Percentiles rank a stretch among this genome's conserved stretches.
phyloP scores from a whole-genome alignment of 2,329 filamentous ascomycete genomes.

The Cordyceps cicadae region DNA sequence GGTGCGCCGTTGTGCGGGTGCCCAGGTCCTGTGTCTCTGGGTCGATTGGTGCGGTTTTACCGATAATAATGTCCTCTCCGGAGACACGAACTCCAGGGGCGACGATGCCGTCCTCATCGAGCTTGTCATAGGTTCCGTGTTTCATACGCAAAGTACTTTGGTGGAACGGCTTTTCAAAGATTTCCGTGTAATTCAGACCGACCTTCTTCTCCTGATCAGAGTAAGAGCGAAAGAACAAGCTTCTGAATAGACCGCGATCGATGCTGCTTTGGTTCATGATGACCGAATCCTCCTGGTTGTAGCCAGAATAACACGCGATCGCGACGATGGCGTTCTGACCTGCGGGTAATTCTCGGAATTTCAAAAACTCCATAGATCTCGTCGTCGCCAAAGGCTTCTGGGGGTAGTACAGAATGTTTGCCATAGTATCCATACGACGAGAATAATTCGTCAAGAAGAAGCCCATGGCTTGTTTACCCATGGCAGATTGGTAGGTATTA shows the following conservation, averaged over 20 bases:
- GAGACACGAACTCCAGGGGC: conserved; percentile 90
- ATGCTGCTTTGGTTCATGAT: conserved; percentile 99
- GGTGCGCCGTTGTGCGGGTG: conserved; percentile 80
- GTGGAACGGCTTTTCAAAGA: conserved; percentile 90
- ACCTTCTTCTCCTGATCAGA: conserved; percentile 95
- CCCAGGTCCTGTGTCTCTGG: conserved; percentile 90
- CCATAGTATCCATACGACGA: conserved; percentile 98
- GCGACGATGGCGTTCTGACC: conserved; percentile 98
- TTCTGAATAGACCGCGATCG: conserved; percentile 92
- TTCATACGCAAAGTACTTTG: conserved; percentile 85
- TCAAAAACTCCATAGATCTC: conserved; percentile 95
- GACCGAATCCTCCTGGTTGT: conserved; percentile 99
- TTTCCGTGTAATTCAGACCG: conserved; percentile 84
- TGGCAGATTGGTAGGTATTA: conserved; percentile 98
- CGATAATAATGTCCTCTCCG: conserved; percentile 97
- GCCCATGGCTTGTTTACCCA: conserved; percentile 99
- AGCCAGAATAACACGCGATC: conserved; percentile 94
- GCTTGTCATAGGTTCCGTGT: conserved; percentile 92
- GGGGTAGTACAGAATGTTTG: conserved; percentile 97
- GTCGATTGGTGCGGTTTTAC: conserved; percentile 92
- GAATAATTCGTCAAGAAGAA: conserved; percentile 97
- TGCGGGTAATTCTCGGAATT: conserved; percentile 93
- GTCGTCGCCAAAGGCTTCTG: conserved; percentile 96
- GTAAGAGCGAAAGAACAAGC: conserved; percentile 95
- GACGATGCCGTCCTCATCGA: conserved; percentile 93